Conservation (phyloP, 352 stramenopile genomes). For the Phytophthora sp. region DNA sequence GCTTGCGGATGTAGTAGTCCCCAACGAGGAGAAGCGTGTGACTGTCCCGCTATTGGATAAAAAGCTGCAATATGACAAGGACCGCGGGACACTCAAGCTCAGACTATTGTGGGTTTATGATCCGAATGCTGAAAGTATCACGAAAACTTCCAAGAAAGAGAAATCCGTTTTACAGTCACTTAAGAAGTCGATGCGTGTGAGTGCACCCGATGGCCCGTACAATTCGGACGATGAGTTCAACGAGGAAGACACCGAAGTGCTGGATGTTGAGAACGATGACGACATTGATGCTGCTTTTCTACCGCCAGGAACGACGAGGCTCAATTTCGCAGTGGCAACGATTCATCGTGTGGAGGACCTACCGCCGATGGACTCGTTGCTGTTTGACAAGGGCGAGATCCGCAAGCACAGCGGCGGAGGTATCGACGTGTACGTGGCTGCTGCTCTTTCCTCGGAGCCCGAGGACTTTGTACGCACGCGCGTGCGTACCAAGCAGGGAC, state of each 20-base stretch:
- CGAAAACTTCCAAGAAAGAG: constrained; percentile 49
- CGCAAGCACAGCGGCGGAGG: constrained; percentile 55
- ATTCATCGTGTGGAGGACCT: constrained; percentile 71
- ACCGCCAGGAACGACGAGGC: constrained; percentile 46
- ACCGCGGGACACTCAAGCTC: constrained; percentile 64
- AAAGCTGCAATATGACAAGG: constrained; percentile 55
- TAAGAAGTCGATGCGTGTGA: constrained; percentile 51
- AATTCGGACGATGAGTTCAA: constrained; percentile 55
- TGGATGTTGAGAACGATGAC: constrained; percentile 31
- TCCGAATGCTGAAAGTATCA: constrained; percentile 50
- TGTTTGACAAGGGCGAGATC: constrained; percentile 55
- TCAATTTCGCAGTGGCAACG: constrained; percentile 64
- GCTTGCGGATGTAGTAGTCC: constrained; percentile 50
- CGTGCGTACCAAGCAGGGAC: constrained; percentile 67
- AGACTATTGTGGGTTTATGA: constrained; percentile 61
- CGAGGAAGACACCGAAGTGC: constrained; percentile 56
- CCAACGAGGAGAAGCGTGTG: constrained; percentile 55
- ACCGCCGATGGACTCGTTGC: constrained; percentile 61
- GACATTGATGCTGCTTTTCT: constrained; percentile 27
- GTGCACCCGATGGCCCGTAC: constrained; percentile 45
- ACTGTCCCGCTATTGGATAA: constrained; percentile 61
- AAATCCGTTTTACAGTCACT: constrained; percentile 58
- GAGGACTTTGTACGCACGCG: constrained; percentile 65
- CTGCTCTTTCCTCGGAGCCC: constrained; percentile 35
- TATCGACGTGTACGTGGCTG: constrained; percentile 74